Conservation (phyloP, 2,329 filamentous ascomycete genomes). For the Septoria linicola region DNA sequence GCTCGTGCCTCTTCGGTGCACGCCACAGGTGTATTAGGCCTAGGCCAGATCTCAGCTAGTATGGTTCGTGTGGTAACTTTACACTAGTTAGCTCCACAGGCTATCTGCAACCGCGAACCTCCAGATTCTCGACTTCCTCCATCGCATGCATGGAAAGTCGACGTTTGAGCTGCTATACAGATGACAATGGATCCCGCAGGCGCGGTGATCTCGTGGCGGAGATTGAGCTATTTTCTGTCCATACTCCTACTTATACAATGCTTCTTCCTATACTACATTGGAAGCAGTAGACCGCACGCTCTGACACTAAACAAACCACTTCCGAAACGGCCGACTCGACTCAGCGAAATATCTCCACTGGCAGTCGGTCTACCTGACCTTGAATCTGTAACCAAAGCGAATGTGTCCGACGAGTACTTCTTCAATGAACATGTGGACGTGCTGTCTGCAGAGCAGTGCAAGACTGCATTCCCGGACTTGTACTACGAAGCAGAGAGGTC, state of each 20-base stretch:
- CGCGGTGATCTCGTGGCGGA: conserved; percentile 2
- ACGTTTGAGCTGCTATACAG: not conserved
- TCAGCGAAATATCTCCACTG: not conserved
- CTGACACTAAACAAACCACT: not conserved
- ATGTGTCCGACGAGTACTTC: not conserved
- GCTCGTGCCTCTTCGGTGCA: no score
- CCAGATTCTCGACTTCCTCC: not conserved
- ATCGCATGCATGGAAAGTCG: not conserved
- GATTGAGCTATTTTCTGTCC: not conserved
- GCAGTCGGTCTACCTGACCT: not conserved
- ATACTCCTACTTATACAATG: not conserved
- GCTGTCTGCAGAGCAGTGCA: conserved; percentile 26
- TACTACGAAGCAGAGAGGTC: conserved; percentile 34
- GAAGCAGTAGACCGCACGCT: not conserved
- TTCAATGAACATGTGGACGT: conserved; percentile 4
- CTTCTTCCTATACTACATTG: conserved; percentile 4
- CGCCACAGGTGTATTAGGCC: no score
- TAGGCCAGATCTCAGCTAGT: not conserved
- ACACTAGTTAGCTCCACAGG: not conserved
- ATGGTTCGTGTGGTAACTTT: not conserved
- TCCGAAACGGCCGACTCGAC: not conserved
- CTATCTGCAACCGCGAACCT: not conserved
- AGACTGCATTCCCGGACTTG: conserved; percentile 30
- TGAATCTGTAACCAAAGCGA: not conserved
- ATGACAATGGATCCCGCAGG: conserved; percentile 5